Evolutionary conservation across 225 moss, liverwort and hornwort species (phyloP), one percentile per base, ranked within the genome.

Genomic region (Climacium dendroides): DNA sequence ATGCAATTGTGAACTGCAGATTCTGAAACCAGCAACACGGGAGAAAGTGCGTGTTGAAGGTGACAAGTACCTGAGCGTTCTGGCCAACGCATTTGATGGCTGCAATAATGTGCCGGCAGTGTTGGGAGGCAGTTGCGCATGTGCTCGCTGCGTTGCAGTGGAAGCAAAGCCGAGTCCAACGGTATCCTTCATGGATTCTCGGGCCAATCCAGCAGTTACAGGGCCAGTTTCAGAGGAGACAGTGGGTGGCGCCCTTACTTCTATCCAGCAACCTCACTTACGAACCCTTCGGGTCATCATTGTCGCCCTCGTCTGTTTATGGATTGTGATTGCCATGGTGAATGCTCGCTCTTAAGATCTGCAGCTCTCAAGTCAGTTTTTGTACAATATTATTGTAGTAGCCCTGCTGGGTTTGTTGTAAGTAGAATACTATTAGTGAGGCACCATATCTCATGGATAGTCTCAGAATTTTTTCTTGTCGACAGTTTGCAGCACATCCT

Each of bases 1-100:
- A 19, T 85, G 32, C 37, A 55, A 75, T n/a, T 79, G 57, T 73
- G 54, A 81, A 77, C 52, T 85, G 83, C 96, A 98, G 98, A 89
- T 98, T 70, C 87, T 96, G 75, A 91, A 93, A 61, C 92, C 95
- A 80, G 83, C 85, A 41, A 98, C 98, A 48, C 91, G 94, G 28
- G 84, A 94, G 83, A 98, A 98, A 90, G 93, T 98, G 80, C 89
- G 88, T 61, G 75, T 96, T 15, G 96, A 93, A 83, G 96, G 96
- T 47, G 96, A 94, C 30, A 91, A 95, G 52, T 96, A 93, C 86
- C 80, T 95, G 89, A 87, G 84, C 43, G 65, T 81, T 48, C 89
- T 98, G 78, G 90, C 92, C 48, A 87, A 88, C 43, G 87, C 90
- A 81, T 63, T 95, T n/a, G 96, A 93, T 89, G 95, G 93, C 86